These are phyloP conservation scores for Peribolospora kevripleyi DNA, from an alignment of 768 basidiomycete genomes.

Conservation along the genomic window DNA sequence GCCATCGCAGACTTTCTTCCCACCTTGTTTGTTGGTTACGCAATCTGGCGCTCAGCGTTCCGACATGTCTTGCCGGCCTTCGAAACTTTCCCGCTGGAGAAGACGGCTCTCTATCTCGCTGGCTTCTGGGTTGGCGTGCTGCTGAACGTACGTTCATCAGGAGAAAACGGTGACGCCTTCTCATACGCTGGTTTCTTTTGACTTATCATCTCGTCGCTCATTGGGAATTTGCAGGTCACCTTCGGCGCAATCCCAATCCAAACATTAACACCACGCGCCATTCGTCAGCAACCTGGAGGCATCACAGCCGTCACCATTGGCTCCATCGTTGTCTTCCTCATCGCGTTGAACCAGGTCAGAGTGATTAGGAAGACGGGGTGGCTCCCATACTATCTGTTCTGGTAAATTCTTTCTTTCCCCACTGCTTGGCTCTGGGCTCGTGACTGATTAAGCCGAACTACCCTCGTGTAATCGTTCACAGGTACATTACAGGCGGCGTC, in stretches of 20 bases:
- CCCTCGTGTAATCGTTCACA: background rate
- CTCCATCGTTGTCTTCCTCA: slow-evolving; percentile 32
- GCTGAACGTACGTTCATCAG: slow-evolving; percentile 35
- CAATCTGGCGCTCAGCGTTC: slow-evolving; percentile 50
- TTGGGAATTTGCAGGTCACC: slow-evolving; percentile 1
- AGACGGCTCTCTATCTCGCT: slow-evolving; percentile 44
- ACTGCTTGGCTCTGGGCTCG: background rate
- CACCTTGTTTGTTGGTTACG: slow-evolving; percentile 48
- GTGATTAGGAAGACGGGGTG: slow-evolving; percentile 66
- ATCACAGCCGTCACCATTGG: slow-evolving; percentile 31
- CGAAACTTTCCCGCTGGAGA: slow-evolving; percentile 41
- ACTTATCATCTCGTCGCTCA: no score
- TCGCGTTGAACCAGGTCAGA: slow-evolving; percentile 42
- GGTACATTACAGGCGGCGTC: slow-evolving; percentile 30
- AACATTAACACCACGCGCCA: slow-evolving; percentile 44
- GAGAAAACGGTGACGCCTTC: slow-evolving; percentile 19
- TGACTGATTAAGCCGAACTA: no score
- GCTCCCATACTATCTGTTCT: slow-evolving; percentile 47
- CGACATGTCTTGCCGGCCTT: slow-evolving; percentile 52
- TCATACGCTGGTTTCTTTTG: no score
- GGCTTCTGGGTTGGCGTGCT: slow-evolving; percentile 59
- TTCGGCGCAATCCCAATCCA: slow-evolving; percentile 37
- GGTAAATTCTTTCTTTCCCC: slow-evolving; percentile 29
- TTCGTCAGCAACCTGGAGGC: slow-evolving; percentile 35
- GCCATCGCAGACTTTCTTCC: slow-evolving; percentile 59